Evolutionary conservation across 2,329 filamentous ascomycete species (phyloP), one percentile per base, ranked within the genome.

Genomic region (Aspergillus novofumigatus): DNA sequence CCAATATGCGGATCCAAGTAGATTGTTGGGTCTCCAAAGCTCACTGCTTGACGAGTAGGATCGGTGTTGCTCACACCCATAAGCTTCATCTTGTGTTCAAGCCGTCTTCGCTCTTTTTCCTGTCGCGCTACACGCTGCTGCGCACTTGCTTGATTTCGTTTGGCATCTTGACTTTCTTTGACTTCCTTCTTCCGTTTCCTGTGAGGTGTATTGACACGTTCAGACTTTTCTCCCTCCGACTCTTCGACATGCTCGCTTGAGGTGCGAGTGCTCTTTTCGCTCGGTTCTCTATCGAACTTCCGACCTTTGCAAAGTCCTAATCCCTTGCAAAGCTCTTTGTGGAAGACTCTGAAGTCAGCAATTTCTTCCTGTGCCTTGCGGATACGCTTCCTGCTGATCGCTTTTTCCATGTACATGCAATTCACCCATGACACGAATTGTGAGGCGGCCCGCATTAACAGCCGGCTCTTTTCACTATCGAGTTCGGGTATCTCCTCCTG

Each of bases 1-100:
- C 84, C 87, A 54, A 93, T 90, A 7, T 82, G 72, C 0, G 81
- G 72, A 62, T 89, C 81, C 52, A 96, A 75, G 66, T 82, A 69
- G 70, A 80, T 59, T 70, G 72, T 59, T 74, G 78, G 58, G 64
- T 73, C 49, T 69, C 80, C 56, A 71, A 78, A 61, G 65, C 71
- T 62, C 73, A 82, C 59, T 82, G 74, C 59, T 70, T 78, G 62
- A 72, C 73, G 62, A 75, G 80, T 38, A 82, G 76, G 57, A 76
- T 79, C 62, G 51, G 66, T 60, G 50, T 72, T 69, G 51, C 64
- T 68, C 17, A 72, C 51, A 6, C 71, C 73, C 57, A 68, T 70
- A 20, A 59, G 66, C 42, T 68, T 63, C 52, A 74, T 56, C 29
- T 68, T 67, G 23, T 64, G 50, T 49, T 72, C 68, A 26, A 79